Percentiles rank a stretch among this genome's conserved stretches.
Evolutionary conservation across 2,329 filamentous ascomycete genomes (phyloP).

Genomic region (Fusarium mundagurra): DNA sequence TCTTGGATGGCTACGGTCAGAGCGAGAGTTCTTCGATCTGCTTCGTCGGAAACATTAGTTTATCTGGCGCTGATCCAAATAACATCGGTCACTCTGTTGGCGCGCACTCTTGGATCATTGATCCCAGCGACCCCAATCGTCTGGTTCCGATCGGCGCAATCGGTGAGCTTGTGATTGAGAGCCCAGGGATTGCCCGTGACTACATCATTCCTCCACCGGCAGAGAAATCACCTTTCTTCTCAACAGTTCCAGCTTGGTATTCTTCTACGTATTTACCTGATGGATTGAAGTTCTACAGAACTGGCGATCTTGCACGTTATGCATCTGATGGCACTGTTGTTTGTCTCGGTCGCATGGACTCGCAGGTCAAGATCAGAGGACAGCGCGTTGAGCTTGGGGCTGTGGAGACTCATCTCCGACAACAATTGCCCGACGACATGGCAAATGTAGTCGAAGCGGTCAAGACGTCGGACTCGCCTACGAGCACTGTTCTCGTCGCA

Average conservation of each 20-base stretch:
- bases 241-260: background rate
- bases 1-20: conserved; percentile 54
- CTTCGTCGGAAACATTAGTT: background rate
- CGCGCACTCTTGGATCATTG: conserved; percentile 25
- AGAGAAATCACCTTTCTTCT: background rate
- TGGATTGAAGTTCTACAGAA: conserved; percentile 51
- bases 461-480: background rate
- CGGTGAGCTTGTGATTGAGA: conserved; percentile 36
- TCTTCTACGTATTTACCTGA: accelerated
- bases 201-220: conserved; percentile 14
- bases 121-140: background rate
- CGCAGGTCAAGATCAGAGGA: conserved; percentile 67
- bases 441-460: background rate
- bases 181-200: conserved; percentile 28
- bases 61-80: background rate
- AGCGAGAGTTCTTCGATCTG: conserved; percentile 23
- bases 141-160: conserved; percentile 20
- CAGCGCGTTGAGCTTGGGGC: conserved; percentile 58
- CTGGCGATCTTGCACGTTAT: conserved; percentile 58
- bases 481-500: background rate
- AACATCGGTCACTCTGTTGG: conserved; percentile 21
- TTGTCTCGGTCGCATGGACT: conserved; percentile 63
- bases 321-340: conserved; percentile 52
- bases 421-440: background rate
- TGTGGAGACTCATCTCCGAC: background rate